Percentiles rank a stretch among this genome's conserved stretches.
These are phyloP conservation scores for Saccharomycopsis sp. DNA, from an alignment of 805 yeast species.

Conservation along the genomic window DNA sequence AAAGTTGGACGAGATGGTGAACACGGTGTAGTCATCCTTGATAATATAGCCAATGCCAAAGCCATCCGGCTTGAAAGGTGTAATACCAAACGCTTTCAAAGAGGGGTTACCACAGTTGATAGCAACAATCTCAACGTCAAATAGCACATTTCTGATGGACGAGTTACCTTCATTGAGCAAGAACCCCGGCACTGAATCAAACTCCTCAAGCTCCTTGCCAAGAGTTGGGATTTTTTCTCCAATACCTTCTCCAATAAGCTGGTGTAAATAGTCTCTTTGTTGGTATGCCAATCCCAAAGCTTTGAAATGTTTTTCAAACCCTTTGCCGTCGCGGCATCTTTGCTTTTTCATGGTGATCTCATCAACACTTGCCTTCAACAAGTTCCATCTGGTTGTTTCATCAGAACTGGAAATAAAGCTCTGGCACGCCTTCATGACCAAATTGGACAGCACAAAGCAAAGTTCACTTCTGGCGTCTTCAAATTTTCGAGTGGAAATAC, in stretches of 20 bases:
- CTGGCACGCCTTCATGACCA: constrained; percentile 45
- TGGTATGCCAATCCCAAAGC: constrained; percentile 51
- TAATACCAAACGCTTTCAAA: constrained; percentile 75
- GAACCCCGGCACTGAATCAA: constrained; percentile 21
- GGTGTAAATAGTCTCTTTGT: constrained; percentile 38
- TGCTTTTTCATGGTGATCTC: constrained; percentile 10
- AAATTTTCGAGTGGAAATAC: constrained; percentile 70
- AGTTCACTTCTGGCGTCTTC: constrained; percentile 63
- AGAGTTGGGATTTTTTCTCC: constrained; percentile 29
- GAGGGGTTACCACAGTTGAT: constrained; percentile 92
- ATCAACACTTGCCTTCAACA: constrained; percentile 25
- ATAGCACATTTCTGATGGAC: constrained; percentile 31
- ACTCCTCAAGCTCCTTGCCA: constrained; percentile 23
- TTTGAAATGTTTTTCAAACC: constrained; percentile 65
- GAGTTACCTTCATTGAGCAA: constrained; percentile 27
- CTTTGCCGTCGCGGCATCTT: constrained; percentile 36
- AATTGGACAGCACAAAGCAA: constrained; percentile 53
- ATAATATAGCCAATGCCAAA: constrained; percentile 90
- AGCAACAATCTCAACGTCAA: constrained; percentile 37
- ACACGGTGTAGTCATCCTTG: constrained; percentile 67
- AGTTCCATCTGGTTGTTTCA: constrained; percentile 37
- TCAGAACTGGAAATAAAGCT: constrained; percentile 50
- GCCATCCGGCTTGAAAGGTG: constrained; percentile 83
- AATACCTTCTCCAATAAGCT: constrained; percentile 35
- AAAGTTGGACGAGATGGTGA: constrained; percentile 81